A percentile compares a stretch with the other conserved stretches of the same genome.
Evolutionary conservation across 257 asterid species (phyloP).

Genomic region (Vinca minor): DNA sequence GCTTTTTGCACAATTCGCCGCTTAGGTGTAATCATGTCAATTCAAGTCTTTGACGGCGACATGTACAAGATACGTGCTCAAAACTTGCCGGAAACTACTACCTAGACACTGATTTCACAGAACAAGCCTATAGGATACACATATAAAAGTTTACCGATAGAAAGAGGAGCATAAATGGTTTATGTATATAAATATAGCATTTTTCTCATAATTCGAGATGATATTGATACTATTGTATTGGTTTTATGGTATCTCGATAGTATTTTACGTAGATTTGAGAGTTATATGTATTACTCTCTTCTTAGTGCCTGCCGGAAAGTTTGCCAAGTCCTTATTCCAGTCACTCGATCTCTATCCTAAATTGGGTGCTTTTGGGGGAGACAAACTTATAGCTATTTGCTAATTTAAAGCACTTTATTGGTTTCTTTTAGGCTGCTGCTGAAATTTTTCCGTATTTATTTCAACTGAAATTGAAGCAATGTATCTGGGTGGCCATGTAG

Average conservation of each 20-base stretch:
- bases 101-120: no score
- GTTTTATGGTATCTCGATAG: background rate
- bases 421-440: constrained; percentile 15
- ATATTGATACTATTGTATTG: background rate
- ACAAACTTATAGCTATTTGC: background rate
- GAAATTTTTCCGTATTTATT: background rate
- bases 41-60: no score
- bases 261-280: background rate
- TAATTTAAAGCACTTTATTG: background rate
- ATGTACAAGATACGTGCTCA: no score
- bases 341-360: background rate
- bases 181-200: no score
- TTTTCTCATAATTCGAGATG: no score
- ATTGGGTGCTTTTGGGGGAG: no score
- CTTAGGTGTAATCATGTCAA: no score
- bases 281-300: background rate
- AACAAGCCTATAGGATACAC: no score
- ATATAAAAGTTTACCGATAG: no score
- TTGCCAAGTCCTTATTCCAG: background rate
- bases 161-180: no score
- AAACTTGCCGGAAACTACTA: no score
- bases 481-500: constrained; percentile 30
- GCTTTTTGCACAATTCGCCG: no score
- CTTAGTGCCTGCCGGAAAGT: background rate
- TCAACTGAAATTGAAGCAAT: constrained; percentile 17